Conservation (phyloP, 2,329 filamentous ascomycete species). For the Penicillium sp. region DNA sequence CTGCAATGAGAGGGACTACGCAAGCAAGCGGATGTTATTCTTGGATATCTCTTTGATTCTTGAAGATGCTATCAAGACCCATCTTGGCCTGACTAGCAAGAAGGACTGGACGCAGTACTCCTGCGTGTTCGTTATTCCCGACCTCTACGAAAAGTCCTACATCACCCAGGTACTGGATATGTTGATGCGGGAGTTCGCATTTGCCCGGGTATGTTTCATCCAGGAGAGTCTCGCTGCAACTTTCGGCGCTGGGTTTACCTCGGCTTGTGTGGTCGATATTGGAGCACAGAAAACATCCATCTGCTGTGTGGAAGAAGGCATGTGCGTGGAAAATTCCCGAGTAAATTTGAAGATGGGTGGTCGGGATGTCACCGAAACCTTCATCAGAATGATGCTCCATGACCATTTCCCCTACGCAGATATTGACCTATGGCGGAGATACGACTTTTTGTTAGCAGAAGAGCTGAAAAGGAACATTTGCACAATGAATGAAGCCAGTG, state of each 20-base stretch:
- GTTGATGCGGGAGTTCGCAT: slow-evolving; percentile 84
- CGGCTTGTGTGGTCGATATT: slow-evolving; percentile 91
- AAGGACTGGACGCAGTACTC: slow-evolving; percentile 87
- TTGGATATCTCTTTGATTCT: slow-evolving; percentile 85
- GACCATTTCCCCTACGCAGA: slow-evolving; percentile 95
- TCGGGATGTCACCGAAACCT: slow-evolving; percentile 87
- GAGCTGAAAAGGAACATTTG: slow-evolving; percentile 93
- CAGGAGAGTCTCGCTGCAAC: slow-evolving; percentile 94
- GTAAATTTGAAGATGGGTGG: slow-evolving; percentile 95
- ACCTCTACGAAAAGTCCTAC: slow-evolving; percentile 92
- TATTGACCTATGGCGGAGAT: slow-evolving; percentile 84
- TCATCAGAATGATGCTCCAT: slow-evolving; percentile 96
- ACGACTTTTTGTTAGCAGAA: slow-evolving; percentile 90
- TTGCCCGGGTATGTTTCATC: slow-evolving; percentile 86
- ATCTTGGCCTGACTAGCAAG: slow-evolving; percentile 74
- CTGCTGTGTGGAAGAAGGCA: slow-evolving; percentile 93
- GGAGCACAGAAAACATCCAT: slow-evolving; percentile 97
- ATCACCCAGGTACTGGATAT: slow-evolving; percentile 82
- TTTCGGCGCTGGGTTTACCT: slow-evolving; percentile 92
- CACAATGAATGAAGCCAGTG: slow-evolving; percentile 84
- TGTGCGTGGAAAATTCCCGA: slow-evolving; percentile 90
- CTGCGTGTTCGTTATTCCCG: slow-evolving; percentile 95
- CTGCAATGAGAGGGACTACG: slow-evolving; percentile 88
- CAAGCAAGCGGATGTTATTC: slow-evolving; percentile 73
- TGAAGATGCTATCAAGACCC: slow-evolving; percentile 80